Conservation (phyloP, 805 yeast genomes). For the Monosporozyma aquatica region DNA sequence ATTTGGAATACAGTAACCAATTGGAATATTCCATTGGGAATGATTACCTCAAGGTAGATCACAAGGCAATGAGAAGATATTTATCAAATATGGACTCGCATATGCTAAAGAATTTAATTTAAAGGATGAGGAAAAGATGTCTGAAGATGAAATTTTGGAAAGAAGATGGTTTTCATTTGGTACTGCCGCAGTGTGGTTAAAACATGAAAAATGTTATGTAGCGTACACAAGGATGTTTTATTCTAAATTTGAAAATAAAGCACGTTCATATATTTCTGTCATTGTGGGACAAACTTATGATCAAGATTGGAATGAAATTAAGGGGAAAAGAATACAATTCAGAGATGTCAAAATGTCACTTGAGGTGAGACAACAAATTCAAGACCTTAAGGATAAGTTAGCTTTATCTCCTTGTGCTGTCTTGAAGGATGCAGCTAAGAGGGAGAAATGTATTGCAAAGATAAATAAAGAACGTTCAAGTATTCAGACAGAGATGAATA, state of each 20-base stretch:
- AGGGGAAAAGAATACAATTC: slow-evolving; percentile 29
- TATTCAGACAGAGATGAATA: slow-evolving; percentile 5
- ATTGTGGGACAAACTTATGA: slow-evolving; percentile 39
- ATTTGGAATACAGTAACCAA: slow-evolving; percentile 8
- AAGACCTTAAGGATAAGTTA: slow-evolving; percentile 16
- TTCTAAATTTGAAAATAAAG: slow-evolving; percentile 26
- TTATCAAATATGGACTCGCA: slow-evolving; percentile 3
- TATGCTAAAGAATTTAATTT: background rate
- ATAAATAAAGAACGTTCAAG: slow-evolving; percentile 13
- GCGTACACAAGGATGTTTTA: slow-evolving; percentile 40
- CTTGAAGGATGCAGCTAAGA: slow-evolving; percentile 3
- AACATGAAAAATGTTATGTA: slow-evolving; percentile 40
- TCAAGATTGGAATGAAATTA: slow-evolving; percentile 39
- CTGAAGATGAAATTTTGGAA: slow-evolving; percentile 9
- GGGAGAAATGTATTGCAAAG: slow-evolving; percentile 18
- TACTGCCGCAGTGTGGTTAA: slow-evolving; percentile 45
- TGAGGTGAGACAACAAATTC: slow-evolving; percentile 24
- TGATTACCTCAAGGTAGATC: slow-evolving; percentile 7
- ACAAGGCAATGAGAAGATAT: slow-evolving; percentile 5
- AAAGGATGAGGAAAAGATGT: slow-evolving; percentile 6
- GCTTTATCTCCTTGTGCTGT: slow-evolving; percentile 15
- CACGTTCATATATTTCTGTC: slow-evolving; percentile 31
- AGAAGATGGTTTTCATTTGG: slow-evolving; percentile 39
- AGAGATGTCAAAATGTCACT: slow-evolving; percentile 19
- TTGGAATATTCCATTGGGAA: slow-evolving; percentile 8